phyloP scores from a whole-genome alignment of 176 grass and related monocot species.

The Phragmites australis region DNA sequence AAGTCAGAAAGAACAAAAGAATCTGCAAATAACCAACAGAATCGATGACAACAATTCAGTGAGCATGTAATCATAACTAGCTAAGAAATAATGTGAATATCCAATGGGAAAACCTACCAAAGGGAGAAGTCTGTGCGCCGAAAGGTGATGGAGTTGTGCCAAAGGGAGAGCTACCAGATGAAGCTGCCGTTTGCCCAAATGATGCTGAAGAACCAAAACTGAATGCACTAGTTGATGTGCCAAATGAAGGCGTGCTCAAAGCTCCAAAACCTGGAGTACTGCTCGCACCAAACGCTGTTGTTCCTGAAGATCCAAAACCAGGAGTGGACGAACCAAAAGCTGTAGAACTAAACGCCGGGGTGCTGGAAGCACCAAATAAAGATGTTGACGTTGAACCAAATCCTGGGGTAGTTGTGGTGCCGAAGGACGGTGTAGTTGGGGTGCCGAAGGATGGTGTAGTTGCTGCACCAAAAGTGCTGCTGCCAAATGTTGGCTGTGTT shows the following conservation, averaged over 20 bases:
- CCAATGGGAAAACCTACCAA: slow-evolving; percentile 59
- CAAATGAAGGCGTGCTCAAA: slow-evolving; percentile 66
- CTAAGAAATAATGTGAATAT: slow-evolving; percentile 14
- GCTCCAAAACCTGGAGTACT: slow-evolving; percentile 62
- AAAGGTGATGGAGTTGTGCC: slow-evolving; percentile 76
- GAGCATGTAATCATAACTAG: slow-evolving; percentile 12
- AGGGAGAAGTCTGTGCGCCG: slow-evolving; percentile 63
- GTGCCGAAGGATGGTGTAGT: slow-evolving; percentile 23
- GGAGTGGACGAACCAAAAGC: slow-evolving; percentile 63
- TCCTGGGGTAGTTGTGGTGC: slow-evolving; percentile 23
- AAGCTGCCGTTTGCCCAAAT: slow-evolving; percentile 62
- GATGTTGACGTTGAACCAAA: slow-evolving; percentile 67
- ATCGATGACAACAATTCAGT: slow-evolving; percentile 19
- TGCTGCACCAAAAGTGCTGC: slow-evolving; percentile 58
- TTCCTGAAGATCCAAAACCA: slow-evolving; percentile 62
- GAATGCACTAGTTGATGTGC: slow-evolving; percentile 57
- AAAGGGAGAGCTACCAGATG: slow-evolving; percentile 70
- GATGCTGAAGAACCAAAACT: slow-evolving; percentile 76
- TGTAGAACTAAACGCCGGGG: slow-evolving; percentile 63
- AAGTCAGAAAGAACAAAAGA: slow-evolving; percentile 21
- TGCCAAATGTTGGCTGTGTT: slow-evolving; percentile 80
- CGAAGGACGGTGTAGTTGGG: slow-evolving; percentile 1
- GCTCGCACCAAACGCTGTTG: slow-evolving; percentile 62
- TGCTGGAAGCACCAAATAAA: slow-evolving; percentile 61
- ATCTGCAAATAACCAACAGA: neutral